Conservation (phyloP, 352 stramenopile species). For the Phytophthora ohioensis region DNA sequence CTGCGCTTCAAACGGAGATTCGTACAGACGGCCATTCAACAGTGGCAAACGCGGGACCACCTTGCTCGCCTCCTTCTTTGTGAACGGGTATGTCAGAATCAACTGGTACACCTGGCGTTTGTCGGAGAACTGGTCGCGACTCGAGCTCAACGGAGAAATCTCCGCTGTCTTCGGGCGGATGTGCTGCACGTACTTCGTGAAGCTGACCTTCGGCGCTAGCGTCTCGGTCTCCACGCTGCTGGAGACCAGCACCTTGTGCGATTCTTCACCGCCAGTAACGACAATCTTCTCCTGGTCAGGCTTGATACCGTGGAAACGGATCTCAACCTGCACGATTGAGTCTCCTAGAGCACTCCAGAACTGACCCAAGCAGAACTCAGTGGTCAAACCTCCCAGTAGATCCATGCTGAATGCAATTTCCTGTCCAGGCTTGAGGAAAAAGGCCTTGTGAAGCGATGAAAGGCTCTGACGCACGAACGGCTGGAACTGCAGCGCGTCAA, state of each 20-base stretch:
- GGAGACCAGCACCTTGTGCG: slow-evolving; percentile 79
- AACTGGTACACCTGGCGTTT: slow-evolving; percentile 91
- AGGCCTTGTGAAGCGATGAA: slow-evolving; percentile 74
- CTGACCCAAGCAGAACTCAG: slow-evolving; percentile 91
- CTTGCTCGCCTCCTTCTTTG: slow-evolving; percentile 83
- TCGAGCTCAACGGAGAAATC: slow-evolving; percentile 82
- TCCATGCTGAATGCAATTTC: slow-evolving; percentile 79
- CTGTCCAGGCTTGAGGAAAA: slow-evolving; percentile 72
- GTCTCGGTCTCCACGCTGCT: slow-evolving; percentile 81
- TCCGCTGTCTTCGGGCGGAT: slow-evolving; percentile 79
- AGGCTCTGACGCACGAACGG: slow-evolving; percentile 85
- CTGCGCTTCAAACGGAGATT: slow-evolving; percentile 94
- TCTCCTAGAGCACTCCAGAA: slow-evolving; percentile 91
- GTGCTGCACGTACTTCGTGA: slow-evolving; percentile 88
- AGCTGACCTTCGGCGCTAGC: slow-evolving; percentile 72
- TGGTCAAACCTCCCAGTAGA: slow-evolving; percentile 75
- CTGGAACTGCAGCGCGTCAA: slow-evolving; percentile 92
- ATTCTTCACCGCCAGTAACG: slow-evolving; percentile 71
- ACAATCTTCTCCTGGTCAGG: slow-evolving; percentile 68
- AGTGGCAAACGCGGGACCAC: slow-evolving; percentile 83
- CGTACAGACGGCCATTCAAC: slow-evolving; percentile 92
- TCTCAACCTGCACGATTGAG: slow-evolving; percentile 80
- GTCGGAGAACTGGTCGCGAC: slow-evolving; percentile 85
- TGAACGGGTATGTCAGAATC: slow-evolving; percentile 92
- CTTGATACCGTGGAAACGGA: slow-evolving; percentile 89